A percentile compares a stretch with the other conserved stretches of the same genome.
These are phyloP conservation scores for Vicia faba DNA, from an alignment of 306 rosid genomes.

Conservation along the genomic window DNA sequence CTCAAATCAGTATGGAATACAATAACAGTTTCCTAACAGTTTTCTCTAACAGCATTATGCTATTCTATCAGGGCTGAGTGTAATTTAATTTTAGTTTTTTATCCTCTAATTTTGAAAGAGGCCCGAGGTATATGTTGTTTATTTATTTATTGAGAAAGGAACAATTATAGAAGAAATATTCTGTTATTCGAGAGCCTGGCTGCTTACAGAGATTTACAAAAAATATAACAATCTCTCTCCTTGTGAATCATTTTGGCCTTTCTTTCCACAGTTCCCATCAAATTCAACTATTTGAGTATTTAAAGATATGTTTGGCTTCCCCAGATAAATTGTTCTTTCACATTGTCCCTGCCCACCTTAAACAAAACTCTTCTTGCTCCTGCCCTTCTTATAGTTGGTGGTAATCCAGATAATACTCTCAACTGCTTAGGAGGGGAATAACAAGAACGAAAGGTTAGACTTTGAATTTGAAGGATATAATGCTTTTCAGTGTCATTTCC, in stretches of 20 bases:
- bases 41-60: too few relatives aligned
- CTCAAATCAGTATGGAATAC: too few relatives aligned
- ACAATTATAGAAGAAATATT: neutral
- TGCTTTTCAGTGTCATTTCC: constrained; percentile 24
- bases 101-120: constrained; percentile 3
- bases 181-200: constrained; percentile 13
- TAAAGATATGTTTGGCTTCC: constrained; percentile 3
- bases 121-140: constrained; percentile 3
- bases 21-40: too few relatives aligned
- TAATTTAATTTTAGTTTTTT: neutral
- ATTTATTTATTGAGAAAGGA: constrained; percentile 13
- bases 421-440: constrained; percentile 11
- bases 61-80: too few relatives aligned
- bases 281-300: neutral
- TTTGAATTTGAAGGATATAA: constrained; percentile 25
- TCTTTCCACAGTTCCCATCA: constrained; percentile 4
- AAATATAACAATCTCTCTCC: neutral
- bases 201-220: constrained; percentile 6
- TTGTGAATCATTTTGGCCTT: constrained; percentile 10
- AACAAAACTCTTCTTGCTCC: constrained; percentile 6
- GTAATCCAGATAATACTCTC: constrained; percentile 29
- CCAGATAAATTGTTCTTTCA: constrained; percentile 18
- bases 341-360: neutral
- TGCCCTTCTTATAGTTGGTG: constrained; percentile 3
- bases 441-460: constrained; percentile 23